Evolutionary conservation across 805 yeast genomes (phyloP), one percentile per base, ranked within the genome.

Genomic region (Candida michaelii): DNA sequence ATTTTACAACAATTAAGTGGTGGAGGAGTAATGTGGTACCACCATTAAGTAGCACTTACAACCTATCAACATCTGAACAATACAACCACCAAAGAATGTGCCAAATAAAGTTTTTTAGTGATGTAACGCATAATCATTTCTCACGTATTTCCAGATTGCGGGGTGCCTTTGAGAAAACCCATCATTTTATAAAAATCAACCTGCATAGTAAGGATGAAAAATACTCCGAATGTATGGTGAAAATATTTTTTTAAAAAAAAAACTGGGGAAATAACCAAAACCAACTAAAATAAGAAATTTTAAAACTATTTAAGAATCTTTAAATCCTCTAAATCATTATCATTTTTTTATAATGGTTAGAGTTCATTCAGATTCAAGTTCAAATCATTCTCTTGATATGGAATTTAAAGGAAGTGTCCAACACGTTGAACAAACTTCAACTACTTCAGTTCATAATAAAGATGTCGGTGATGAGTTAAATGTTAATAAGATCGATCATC

Each of bases 391-490:
- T 5, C 4, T 8, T 6, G 39, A 36, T 9, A 36, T 36, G 39
- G 32, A 27, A 17, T 27, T 27, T 12, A 36, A 36, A 36, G 39
- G 21, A 36, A 16, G 25, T 17, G 39, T 36, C 4, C 39, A 37
- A 18, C 40, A 37, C 30, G 31, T 37, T 4, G 40, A 37, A 30
- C 25, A 29, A 18, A 29, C 30, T 14, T 36, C 32, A 18, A 29
- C 24, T 17, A n/a, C 15, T 7, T 25, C 29, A 25, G n/a, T 25
- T 5, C 29, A 25, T 7, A 11, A 12, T 14, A 14, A 30, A 27
- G 50, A 46, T 30, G 30, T 36, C 15, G 47, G 47, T n/a, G 41
- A 44, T 11, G 52, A 48, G 13, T 23, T 40, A 3, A 42, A 40
- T 6, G 17, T 30, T 3, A 37, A 37, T 15, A 35, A 30, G n/a